These are phyloP conservation scores for Cladophialophora psammophila DNA, from an alignment of 2,329 filamentous ascomycete genomes.

Conservation along the genomic window DNA sequence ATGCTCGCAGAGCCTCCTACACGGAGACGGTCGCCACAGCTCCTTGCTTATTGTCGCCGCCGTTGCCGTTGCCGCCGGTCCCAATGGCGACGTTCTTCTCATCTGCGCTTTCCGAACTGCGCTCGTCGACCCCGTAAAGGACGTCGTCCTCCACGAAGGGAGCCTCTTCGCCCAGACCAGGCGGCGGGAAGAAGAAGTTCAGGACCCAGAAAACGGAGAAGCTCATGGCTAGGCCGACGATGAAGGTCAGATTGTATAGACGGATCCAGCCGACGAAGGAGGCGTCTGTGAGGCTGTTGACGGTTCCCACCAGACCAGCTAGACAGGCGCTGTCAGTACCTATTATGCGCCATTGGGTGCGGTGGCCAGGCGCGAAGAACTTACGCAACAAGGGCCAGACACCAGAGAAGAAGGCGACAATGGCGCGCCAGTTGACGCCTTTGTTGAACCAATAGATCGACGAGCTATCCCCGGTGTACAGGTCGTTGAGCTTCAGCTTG, in stretches of 20 bases:
- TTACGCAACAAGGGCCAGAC: slow-evolving; percentile 35
- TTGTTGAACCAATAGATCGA: slow-evolving; percentile 51
- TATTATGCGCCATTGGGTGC: not conserved
- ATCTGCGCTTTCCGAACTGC: not conserved
- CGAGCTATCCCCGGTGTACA: slow-evolving; percentile 47
- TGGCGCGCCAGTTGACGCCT: slow-evolving; percentile 55
- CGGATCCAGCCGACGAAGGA: slow-evolving; percentile 36
- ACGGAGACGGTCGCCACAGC: slow-evolving; percentile 26
- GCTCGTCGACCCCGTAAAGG: slow-evolving; percentile 23
- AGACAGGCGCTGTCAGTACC: slow-evolving; percentile 3
- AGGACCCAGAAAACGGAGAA: slow-evolving; percentile 34
- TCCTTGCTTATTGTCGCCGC: slow-evolving; percentile 3
- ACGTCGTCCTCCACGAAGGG: slow-evolving; percentile 36
- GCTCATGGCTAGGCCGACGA: slow-evolving; percentile 39
- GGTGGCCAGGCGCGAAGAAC: not conserved
- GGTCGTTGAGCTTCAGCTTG: slow-evolving; percentile 51
- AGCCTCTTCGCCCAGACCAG: slow-evolving; percentile 36
- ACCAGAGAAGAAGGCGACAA: slow-evolving; percentile 44
- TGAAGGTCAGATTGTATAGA: slow-evolving; percentile 42
- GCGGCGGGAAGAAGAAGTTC: slow-evolving; percentile 36
- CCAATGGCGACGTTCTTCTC: slow-evolving; percentile 14
- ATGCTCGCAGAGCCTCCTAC: not conserved
- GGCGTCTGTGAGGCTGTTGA: slow-evolving; percentile 32
- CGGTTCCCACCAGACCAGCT: slow-evolving; percentile 40
- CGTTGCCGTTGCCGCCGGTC: not conserved